Evolutionary conservation across 371 early-diverging fungal species (phyloP), one percentile per base, ranked within the genome.

Genomic region (Amoeboaphelidium protococcarum): DNA sequence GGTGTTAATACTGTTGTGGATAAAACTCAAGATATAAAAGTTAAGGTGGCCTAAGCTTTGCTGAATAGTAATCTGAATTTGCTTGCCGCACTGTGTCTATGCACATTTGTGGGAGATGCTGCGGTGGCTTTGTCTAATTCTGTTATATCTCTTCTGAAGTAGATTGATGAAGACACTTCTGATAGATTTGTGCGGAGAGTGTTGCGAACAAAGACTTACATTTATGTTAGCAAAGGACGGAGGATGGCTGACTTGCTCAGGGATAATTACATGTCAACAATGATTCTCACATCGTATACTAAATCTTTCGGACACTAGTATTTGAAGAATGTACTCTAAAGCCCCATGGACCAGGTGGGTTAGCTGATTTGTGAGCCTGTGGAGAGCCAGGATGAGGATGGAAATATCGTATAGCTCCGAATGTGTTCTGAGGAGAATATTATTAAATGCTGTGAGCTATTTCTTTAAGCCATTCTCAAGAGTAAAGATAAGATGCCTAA

Each of bases 81-180:
- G 16, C 37, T 31, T 31, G 37, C 37, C 6, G 37, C 37, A 10
- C 37, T 31, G 16, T 31, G 37, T 31, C 37, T 10, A 16, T 10
- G 37, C 37, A 31, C 37, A 31, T 31, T 31, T 31, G 37, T 31
- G 37, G 37, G 37, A 10, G 37, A 31, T 31, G 37, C 37, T 10
- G 37, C 37, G 16, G 37, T 16, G 6, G 37, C 37, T 31, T 6
- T 31, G 37, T 6, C 37, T 6, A 31, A 31, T 31, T 31, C 37
- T 6, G 16, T 31, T 10, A 31, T 31, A 31, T 6, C 10, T 31
- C 37, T 31, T 31, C 37, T 31, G 37, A 31, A 31, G 72, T n/a
- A 76, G 55, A 43, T 76, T 72, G 2, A 60, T 58, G 41, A 73
- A 65, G 3, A 68, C 65, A 42, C 72, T 72, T 23, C 61, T 58